A percentile compares a stretch with the other conserved stretches of the same genome.
Evolutionary conservation across 805 yeast genomes (phyloP).

Genomic region (Komagataella pastoris): DNA sequence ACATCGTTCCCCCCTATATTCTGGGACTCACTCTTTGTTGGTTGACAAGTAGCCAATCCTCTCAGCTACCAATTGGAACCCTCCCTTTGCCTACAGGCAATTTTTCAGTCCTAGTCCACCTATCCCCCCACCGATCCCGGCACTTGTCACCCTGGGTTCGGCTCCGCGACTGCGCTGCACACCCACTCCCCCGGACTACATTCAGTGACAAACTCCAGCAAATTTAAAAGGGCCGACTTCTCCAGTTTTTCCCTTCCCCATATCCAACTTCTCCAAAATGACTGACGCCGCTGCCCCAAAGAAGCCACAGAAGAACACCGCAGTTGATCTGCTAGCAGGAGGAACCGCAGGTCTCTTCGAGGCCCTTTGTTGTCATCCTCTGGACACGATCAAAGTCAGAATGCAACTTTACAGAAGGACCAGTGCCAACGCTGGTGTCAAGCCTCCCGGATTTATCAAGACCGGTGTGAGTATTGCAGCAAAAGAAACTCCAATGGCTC

Average conservation of each 20-base stretch:
- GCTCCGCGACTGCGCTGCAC: background rate
- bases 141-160: background rate
- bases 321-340: conserved; percentile 74
- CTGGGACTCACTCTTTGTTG: background rate
- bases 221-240: background rate
- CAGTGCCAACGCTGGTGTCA: conserved; percentile 26
- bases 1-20: background rate
- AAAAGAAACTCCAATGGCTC: conserved; percentile 73
- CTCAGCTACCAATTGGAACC: no score
- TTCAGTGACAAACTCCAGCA: background rate
- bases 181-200: background rate
- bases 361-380: conserved; percentile 97
- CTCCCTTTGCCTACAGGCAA: background rate
- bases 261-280: background rate
- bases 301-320: conserved; percentile 21
- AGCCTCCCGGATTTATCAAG: conserved; percentile 73
- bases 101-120: background rate
- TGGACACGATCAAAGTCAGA: conserved; percentile 93
- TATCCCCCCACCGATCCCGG: background rate
- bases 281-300: background rate
- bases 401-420: conserved; percentile 80
- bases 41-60: background rate
- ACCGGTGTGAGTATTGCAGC: conserved; percentile 72
- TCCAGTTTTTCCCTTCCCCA: background rate
- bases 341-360: conserved; percentile 96